Conservation (phyloP, 2,329 filamentous ascomycete species). For the Byssothecium circinans region DNA sequence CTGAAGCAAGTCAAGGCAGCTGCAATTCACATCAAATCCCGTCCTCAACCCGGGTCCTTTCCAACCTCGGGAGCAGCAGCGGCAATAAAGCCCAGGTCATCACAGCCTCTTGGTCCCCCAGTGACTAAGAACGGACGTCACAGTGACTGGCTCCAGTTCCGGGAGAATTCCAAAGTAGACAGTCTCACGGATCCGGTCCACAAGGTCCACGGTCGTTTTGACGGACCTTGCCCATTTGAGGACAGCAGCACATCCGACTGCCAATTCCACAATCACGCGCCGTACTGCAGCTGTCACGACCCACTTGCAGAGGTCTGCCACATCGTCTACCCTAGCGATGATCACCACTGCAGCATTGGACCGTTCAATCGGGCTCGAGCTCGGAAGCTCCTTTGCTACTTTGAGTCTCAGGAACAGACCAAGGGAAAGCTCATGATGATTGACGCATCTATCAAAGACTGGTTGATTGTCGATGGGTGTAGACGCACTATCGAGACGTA, state of each 20-base stretch:
- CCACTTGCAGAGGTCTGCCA: slow-evolving; percentile 23
- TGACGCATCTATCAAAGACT: slow-evolving; percentile 20
- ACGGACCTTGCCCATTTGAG: slow-evolving; percentile 20
- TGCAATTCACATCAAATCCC: neutral
- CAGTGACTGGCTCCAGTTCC: slow-evolving; percentile 22
- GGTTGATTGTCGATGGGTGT: slow-evolving; percentile 9
- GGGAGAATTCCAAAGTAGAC: slow-evolving; percentile 17
- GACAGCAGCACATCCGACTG: slow-evolving; percentile 19
- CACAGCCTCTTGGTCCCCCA: neutral
- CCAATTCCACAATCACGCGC: slow-evolving; percentile 19
- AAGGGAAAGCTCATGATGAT: slow-evolving; percentile 28
- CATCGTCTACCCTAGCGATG: slow-evolving; percentile 18
- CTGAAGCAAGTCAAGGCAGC: neutral
- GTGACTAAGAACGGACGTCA: slow-evolving; percentile 19
- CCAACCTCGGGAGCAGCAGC: neutral
- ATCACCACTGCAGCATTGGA: slow-evolving; percentile 11
- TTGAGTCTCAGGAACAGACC: slow-evolving; percentile 16
- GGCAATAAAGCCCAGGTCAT: neutral
- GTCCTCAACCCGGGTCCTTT: neutral
- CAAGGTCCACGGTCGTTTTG: slow-evolving; percentile 3
- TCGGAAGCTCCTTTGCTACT: slow-evolving; percentile 20
- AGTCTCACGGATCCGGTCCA: slow-evolving; percentile 13
- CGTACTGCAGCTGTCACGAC: slow-evolving; percentile 21
- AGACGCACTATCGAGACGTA: neutral
- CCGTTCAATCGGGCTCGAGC: slow-evolving; percentile 25